Conservation (phyloP, 371 early-diverging fungal genomes). For the Mucor indicus region DNA sequence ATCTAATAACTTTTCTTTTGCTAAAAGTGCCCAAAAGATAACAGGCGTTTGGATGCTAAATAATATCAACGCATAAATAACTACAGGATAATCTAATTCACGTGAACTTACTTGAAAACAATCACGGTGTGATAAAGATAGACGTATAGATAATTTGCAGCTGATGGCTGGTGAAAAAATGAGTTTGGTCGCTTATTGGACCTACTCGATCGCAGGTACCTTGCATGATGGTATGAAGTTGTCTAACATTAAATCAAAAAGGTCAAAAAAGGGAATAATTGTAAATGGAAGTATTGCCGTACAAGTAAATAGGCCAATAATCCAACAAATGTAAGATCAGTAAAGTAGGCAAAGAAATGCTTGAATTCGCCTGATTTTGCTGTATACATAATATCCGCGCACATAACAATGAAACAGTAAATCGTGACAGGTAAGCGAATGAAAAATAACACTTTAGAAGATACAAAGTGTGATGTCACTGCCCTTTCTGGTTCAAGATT, state of each 20-base stretch:
- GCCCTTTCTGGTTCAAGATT: slow-evolving; percentile 53
- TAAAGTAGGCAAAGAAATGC: slow-evolving; percentile 49
- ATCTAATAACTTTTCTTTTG: slow-evolving; percentile 4
- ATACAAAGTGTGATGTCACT: slow-evolving; percentile 53
- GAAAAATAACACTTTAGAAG: slow-evolving; percentile 37
- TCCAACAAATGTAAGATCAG: slow-evolving; percentile 52
- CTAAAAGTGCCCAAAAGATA: slow-evolving; percentile 50
- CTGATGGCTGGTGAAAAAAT: slow-evolving; percentile 30
- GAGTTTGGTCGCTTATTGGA: slow-evolving; percentile 21
- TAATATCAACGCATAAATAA: background rate
- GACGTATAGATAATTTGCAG: slow-evolving; percentile 39
- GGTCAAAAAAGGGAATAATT: background rate
- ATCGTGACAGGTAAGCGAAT: slow-evolving; percentile 33
- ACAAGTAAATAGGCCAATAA: slow-evolving; percentile 50
- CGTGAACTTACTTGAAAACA: slow-evolving; percentile 37
- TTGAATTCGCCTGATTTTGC: slow-evolving; percentile 16
- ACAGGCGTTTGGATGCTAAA: slow-evolving; percentile 44
- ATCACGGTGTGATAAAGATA: slow-evolving; percentile 43
- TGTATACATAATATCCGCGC: slow-evolving; percentile 33
- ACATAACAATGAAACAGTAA: slow-evolving; percentile 40
- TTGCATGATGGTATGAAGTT: slow-evolving; percentile 29
- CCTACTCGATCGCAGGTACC: slow-evolving; percentile 19
- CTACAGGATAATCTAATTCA: background rate
- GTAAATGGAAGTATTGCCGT: slow-evolving; percentile 1
- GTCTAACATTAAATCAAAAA: slow-evolving; percentile 12